Percentiles rank a stretch among this genome's conserved stretches.
These are phyloP conservation scores for Phytophthora podocarpi DNA, from an alignment of 352 stramenopile genomes.

Conservation along the genomic window DNA sequence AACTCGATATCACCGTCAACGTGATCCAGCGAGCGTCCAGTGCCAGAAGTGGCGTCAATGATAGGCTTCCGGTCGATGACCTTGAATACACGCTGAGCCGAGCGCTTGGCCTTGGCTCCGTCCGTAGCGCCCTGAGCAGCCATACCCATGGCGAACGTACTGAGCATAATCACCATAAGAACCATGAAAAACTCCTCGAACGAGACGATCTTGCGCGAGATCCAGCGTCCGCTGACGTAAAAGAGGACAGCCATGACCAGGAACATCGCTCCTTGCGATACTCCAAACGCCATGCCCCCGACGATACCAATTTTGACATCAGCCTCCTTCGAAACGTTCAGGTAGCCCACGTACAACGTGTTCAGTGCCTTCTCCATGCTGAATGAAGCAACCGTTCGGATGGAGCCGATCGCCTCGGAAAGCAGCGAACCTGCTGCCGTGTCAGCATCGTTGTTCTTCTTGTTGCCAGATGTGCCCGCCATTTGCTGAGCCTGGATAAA, in stretches of 20 bases:
- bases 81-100: conserved; percentile 41
- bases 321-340: conserved; percentile 39
- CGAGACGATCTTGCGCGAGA: conserved; percentile 53
- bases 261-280: conserved; percentile 77
- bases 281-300: conserved; percentile 64
- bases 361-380: conserved; percentile 51
- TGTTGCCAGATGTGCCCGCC: conserved; percentile 38
- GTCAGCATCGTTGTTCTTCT: conserved; percentile 59
- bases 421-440: conserved; percentile 49
- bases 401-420: conserved; percentile 46
- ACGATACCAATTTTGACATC: conserved; percentile 57
- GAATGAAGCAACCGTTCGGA: conserved; percentile 67
- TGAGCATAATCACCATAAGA: conserved; percentile 74
- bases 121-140: conserved; percentile 38
- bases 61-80: conserved; percentile 41
- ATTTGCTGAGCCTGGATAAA: conserved; percentile 39
- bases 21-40: conserved; percentile 25
- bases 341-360: conserved; percentile 35
- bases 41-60: conserved; percentile 35
- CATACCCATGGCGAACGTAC: conserved; percentile 44
- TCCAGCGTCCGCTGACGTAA: conserved; percentile 64
- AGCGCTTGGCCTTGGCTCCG: conserved; percentile 36
- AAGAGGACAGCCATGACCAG: conserved; percentile 73
- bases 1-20: conserved; percentile 45
- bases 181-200: conserved; percentile 81